phyloP scores from a whole-genome alignment of 495 filamentous ascomycete genomes.

The Penicillium steckii region DNA sequence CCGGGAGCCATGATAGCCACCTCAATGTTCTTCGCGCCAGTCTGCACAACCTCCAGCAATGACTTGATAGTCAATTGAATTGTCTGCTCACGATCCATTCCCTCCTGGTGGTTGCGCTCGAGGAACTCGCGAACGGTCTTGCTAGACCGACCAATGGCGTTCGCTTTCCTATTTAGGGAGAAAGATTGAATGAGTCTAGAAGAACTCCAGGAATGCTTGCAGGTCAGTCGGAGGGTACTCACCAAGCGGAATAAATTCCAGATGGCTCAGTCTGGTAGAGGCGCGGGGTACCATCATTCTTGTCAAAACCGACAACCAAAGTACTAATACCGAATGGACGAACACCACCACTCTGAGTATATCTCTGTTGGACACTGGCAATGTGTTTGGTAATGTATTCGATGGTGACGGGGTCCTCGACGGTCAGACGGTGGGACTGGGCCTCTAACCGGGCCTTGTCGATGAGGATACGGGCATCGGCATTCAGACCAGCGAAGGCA shows the following conservation, averaged over 20 bases:
- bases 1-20: constrained; percentile 98
- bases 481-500: constrained; percentile 94
- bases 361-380: constrained; percentile 94
- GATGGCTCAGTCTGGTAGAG: constrained; percentile 98
- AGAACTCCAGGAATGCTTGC: too few species aligned
- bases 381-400: constrained; percentile 99
- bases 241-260: constrained; percentile 98
- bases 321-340: constrained; percentile 97
- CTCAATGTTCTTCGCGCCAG: constrained; percentile 98
- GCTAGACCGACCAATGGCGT: constrained; percentile 95
- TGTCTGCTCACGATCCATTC: constrained; percentile 95
- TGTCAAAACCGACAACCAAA: constrained; percentile 94
- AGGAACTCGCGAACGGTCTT: constrained; percentile 98
- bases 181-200: not conserved
- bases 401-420: constrained; percentile 94
- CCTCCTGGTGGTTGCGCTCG: constrained; percentile 95
- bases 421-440: constrained; percentile 95
- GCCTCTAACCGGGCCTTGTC: constrained; percentile 97
- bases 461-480: constrained; percentile 94
- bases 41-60: constrained; percentile 95
- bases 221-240: constrained; percentile 23
- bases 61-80: constrained; percentile 98
- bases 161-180: constrained; percentile 78
- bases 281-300: constrained; percentile 77
- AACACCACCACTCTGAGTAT: constrained; percentile 97